Conservation (phyloP, 164 flowering plant species). For the Annona squamosa region DNA sequence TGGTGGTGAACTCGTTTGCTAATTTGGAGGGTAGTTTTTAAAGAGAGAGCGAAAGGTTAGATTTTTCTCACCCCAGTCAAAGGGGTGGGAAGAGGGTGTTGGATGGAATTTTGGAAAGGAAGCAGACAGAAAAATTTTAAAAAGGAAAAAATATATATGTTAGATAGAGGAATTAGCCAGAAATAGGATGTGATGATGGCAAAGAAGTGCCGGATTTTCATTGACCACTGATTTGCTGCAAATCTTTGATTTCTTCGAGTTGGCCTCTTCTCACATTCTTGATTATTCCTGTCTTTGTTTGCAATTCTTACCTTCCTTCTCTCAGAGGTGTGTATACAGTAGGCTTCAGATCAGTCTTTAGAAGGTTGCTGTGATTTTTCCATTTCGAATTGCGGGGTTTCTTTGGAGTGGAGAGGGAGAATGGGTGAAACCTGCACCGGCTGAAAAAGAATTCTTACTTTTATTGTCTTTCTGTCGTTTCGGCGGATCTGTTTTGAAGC, state of each 20-base stretch:
- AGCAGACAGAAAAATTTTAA: neutral
- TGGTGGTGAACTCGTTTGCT: neutral
- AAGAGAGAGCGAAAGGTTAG: neutral
- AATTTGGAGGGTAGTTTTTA: too few species aligned
- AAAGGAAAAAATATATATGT: too few species aligned
- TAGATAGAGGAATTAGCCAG: constrained; percentile 9
- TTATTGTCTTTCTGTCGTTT: neutral
- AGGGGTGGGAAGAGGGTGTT: neutral
- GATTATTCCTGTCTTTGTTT: constrained; percentile 2
- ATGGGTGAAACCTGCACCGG: neutral
- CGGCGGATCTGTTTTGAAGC: neutral
- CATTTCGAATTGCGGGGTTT: neutral
- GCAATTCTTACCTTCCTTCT: constrained; percentile 12
- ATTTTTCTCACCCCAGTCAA: neutral
- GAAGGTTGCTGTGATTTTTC: neutral
- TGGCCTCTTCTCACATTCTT: constrained; percentile 5
- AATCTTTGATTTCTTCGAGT: constrained; percentile 45
- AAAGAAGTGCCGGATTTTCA: constrained; percentile 17
- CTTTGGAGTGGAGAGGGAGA: neutral
- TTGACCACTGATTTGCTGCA: constrained; percentile 19
- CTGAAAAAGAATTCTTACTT: neutral
- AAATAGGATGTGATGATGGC: constrained; percentile 20
- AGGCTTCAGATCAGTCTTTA: constrained; percentile 3
- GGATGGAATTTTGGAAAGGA: neutral
- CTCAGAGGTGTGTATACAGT: neutral